Evolutionary conservation across 2,329 filamentous ascomycete species (phyloP).

Genomic region (Sarocladium kiliense): DNA sequence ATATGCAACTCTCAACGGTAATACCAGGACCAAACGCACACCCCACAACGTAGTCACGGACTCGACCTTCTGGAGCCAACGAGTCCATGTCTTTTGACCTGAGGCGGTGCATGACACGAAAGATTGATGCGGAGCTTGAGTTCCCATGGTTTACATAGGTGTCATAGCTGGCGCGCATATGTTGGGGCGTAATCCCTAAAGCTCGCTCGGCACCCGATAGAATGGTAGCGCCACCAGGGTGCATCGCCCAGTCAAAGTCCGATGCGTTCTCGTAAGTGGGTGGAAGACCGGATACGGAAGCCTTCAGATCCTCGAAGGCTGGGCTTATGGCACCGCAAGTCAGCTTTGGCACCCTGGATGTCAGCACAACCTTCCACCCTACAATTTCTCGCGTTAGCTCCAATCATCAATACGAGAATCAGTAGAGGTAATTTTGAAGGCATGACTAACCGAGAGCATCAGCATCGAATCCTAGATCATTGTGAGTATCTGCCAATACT

Average conservation of each 20-base stretch:
- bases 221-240: slow-evolving; percentile 64
- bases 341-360: slow-evolving; percentile 55
- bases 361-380: slow-evolving; percentile 63
- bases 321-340: slow-evolving; percentile 45
- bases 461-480: slow-evolving; percentile 61
- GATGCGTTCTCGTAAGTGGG: slow-evolving; percentile 36
- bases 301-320: slow-evolving; percentile 50
- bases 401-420: neutral
- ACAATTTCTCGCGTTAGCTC: neutral
- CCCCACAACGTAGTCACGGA: slow-evolving; percentile 55
- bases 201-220: slow-evolving; percentile 56
- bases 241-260: slow-evolving; percentile 70
- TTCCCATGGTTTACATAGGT: slow-evolving; percentile 66
- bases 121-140: slow-evolving; percentile 63
- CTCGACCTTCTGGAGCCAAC: slow-evolving; percentile 42
- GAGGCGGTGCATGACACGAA: slow-evolving; percentile 60
- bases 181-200: slow-evolving; percentile 54
- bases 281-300: slow-evolving; percentile 40
- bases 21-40: slow-evolving; percentile 69
- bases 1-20: slow-evolving; percentile 61
- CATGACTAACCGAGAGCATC: slow-evolving; percentile 55
- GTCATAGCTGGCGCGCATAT: slow-evolving; percentile 65
- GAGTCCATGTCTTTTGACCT: slow-evolving; percentile 56
- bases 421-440: too few relatives aligned
- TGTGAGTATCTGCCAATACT: slow-evolving; percentile 55